phyloP scores from a whole-genome alignment of 371 early-diverging fungal species.

The Massospora cicadina region DNA sequence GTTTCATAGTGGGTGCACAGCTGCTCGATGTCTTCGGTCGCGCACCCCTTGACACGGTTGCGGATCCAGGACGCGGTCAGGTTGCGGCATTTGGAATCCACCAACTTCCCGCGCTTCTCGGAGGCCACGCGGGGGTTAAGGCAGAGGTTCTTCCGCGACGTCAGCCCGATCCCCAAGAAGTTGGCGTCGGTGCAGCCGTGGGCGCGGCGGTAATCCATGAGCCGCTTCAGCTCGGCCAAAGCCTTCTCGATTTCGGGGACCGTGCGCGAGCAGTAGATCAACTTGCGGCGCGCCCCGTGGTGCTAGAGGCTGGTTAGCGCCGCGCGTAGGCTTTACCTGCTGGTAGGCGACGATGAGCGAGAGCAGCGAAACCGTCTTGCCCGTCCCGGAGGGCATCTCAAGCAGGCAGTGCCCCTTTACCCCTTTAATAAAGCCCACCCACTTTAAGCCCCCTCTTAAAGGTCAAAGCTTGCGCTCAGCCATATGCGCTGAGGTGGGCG shows the following conservation, averaged over 20 bases:
- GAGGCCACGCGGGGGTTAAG: constrained; percentile 71
- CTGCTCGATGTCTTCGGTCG: constrained; percentile 25
- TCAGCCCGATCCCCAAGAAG: constrained; percentile 90
- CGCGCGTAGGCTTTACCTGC: constrained; percentile 26
- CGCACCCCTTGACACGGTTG: constrained; percentile 11
- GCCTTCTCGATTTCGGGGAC: constrained; percentile 99
- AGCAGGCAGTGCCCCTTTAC: constrained; percentile 88
- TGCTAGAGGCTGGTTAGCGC: constrained; percentile 18
- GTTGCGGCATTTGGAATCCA: constrained; percentile 81
- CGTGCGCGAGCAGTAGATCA: constrained; percentile 97
- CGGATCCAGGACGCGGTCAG: constrained; percentile 93
- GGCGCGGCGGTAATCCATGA: constrained; percentile 65
- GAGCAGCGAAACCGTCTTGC: constrained; percentile 95
- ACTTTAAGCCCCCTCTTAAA: not conserved
- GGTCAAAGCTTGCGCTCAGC: too few relatives aligned
- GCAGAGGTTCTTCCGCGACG: constrained; percentile 92
- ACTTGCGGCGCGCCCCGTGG: constrained; percentile 76
- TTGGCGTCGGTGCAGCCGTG: constrained; percentile 44
- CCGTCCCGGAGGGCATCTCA: constrained; percentile 99
- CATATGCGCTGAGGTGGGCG: not conserved
- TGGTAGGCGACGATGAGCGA: constrained; percentile 97
- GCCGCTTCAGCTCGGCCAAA: constrained; percentile 81
- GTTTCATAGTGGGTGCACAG: constrained; percentile 68
- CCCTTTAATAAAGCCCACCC: not conserved
- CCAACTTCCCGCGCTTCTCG: constrained; percentile 67